These are phyloP conservation scores for Puccinia polysora DNA, from an alignment of 1,284 basidiomycete genomes.

Conservation along the genomic window DNA sequence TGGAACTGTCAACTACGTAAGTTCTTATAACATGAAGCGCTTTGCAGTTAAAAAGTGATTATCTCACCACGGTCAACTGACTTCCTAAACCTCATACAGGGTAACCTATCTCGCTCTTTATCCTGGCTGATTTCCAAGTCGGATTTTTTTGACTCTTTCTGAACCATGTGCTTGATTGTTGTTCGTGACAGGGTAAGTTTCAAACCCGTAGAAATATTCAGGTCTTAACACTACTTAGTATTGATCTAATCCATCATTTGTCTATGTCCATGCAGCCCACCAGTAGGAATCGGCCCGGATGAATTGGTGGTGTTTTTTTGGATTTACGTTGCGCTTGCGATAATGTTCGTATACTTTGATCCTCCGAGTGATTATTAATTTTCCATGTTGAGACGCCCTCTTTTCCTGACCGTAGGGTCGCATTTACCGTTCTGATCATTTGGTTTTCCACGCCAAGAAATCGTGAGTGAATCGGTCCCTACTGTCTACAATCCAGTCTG, in stretches of 20 bases:
- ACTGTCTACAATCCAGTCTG: too few species aligned
- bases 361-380: not conserved
- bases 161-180: too few species aligned
- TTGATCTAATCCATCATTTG: not conserved
- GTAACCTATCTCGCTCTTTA: too few species aligned
- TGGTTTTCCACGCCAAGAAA: conserved; percentile 39
- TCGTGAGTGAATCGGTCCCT: conserved; percentile 7
- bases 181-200: too few species aligned
- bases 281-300: conserved; percentile 8
- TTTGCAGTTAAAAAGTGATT: too few species aligned
- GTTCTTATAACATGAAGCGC: too few species aligned
- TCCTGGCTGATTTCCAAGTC: too few species aligned
- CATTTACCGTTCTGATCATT: conserved; percentile 25
- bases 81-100: too few species aligned
- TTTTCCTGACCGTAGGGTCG: not conserved
- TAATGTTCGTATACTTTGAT: not conserved
- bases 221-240: not conserved
- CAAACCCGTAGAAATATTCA: too few species aligned
- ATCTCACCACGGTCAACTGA: too few species aligned
- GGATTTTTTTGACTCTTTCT: too few species aligned
- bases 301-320: conserved; percentile 33
- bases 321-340: conserved; percentile 18
- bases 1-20: conserved; percentile 28
- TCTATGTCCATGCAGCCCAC: not conserved
- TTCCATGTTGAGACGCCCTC: not conserved